These are phyloP conservation scores for Alternaria tenuissima DNA, from an alignment of 2,329 filamentous ascomycete genomes.

Conservation along the genomic window DNA sequence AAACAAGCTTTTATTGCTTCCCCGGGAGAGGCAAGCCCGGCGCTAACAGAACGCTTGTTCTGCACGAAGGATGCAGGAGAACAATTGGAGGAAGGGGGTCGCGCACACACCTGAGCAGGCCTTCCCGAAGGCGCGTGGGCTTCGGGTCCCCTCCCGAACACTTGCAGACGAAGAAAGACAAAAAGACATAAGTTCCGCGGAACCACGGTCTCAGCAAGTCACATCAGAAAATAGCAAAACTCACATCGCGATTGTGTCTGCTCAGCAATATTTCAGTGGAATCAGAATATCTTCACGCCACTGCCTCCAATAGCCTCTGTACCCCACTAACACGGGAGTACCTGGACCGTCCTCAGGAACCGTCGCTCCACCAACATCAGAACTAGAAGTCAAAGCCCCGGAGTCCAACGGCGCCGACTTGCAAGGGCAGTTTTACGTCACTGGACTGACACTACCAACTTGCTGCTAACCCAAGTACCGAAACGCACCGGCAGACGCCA, in stretches of 20 bases:
- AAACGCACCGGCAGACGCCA: conserved; percentile 5
- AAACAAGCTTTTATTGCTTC: not conserved
- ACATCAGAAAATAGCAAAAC: not conserved
- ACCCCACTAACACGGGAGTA: conserved; percentile 3
- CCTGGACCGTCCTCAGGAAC: not conserved
- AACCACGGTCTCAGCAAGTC: not conserved
- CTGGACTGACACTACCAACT: not conserved
- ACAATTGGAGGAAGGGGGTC: not conserved
- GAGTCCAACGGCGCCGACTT: not conserved
- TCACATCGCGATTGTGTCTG: not conserved
- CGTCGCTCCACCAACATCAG: not conserved
- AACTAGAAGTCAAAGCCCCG: not conserved
- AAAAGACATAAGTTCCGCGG: not conserved
- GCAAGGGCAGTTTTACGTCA: conserved; percentile 1
- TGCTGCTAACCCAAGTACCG: conserved; percentile 3
- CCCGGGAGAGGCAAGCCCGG: not conserved
- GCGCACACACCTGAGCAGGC: not conserved
- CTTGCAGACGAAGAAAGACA: not conserved
- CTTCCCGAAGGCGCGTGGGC: not conserved
- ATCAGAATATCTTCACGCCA: not conserved
- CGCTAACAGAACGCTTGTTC: not conserved
- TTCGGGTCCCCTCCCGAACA: not conserved
- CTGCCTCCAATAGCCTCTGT: not conserved
- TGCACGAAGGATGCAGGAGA: not conserved
- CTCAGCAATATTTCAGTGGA: not conserved